These are phyloP conservation scores for Sonneratia caseolaris DNA, from an alignment of 345 rosid genomes.

Conservation along the genomic window DNA sequence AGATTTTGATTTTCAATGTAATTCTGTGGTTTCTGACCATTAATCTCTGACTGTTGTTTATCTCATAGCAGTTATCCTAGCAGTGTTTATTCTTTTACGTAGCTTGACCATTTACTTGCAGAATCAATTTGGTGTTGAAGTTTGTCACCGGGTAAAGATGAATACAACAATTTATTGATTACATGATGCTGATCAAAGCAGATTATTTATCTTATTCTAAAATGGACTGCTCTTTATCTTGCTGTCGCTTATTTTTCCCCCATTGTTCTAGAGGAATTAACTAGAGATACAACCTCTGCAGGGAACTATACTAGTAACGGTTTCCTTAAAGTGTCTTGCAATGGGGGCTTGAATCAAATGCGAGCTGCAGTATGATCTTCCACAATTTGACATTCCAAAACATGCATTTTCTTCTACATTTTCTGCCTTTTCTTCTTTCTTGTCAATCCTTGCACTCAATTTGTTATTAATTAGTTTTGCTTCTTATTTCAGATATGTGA, in stretches of 20 bases:
- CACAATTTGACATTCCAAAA: neutral
- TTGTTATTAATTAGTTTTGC: slow-evolving; percentile 12
- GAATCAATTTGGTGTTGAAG: neutral
- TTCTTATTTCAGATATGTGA: slow-evolving; percentile 66
- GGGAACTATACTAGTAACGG: slow-evolving; percentile 83
- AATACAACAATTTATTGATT: neutral
- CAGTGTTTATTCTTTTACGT: neutral
- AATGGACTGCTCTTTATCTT: neutral
- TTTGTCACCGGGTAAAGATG: neutral
- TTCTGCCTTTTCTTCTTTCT: slow-evolving; percentile 5
- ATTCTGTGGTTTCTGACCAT: neutral
- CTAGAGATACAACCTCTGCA: slow-evolving; percentile 16
- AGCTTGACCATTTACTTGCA: neutral
- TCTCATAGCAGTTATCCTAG: neutral
- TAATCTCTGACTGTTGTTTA: neutral
- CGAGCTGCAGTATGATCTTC: slow-evolving; percentile 69
- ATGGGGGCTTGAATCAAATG: slow-evolving; percentile 97
- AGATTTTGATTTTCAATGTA: neutral
- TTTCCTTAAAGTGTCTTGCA: slow-evolving; percentile 73
- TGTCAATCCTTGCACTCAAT: slow-evolving; percentile 3
- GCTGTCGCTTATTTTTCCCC: neutral
- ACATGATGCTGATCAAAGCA: neutral
- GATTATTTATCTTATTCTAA: neutral
- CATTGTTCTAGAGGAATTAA: slow-evolving; percentile 1
- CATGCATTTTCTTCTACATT: slow-evolving; percentile 8